Base-by-base conservation (phyloP, 1,284 basidiomycete species). In the Apiotrichum veenhuisii region DNA sequence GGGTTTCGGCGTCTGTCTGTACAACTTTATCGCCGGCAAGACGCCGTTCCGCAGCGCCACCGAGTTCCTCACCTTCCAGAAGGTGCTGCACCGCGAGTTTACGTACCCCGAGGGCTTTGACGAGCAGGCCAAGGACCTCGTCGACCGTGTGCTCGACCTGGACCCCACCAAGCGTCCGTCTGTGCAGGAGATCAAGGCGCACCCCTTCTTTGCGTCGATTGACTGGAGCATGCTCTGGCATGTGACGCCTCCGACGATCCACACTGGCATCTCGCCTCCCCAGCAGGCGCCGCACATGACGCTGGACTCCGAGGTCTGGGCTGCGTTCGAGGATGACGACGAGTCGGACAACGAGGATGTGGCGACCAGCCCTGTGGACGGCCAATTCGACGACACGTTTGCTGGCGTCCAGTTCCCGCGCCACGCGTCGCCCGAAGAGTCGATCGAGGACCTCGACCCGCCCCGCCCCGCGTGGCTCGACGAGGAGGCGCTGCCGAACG, bases 141-240 rank as follows among this genome's bases (percentile, higher is more conserved):
- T 82, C 23, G 74, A 81, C 11, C 63, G 66, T 14, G 64, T 81
- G 1, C 66, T 82, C 64, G 67, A 76, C 50, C 83, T 84, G 20
- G 86, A 93, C 54, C 91, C 91, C 0, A 59, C 74, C 11, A 77
- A 84, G 42, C 84, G 92, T 7, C 80, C 72, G 2, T 82, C 71
- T 73, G 82, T 81, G 4, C 74, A 76, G 44, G 83, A 84, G 12
- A 83, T 95, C 61, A 86, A 87, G 47, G 67, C 76, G 0, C 91
- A 95, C 68, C 80, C 85, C 0, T 95, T 94, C 78, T 91, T 95
- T 64, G 73, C 78, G 8, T 63, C 77, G 5, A 82, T 91, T 52
- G 80, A 84, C 57, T 96, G 89, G 85, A 73, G 78, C 7, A 83
- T 80, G 0, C 79, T 96, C 4, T 96, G 92, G 91, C 84, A 82